phyloP scores from a whole-genome alignment of 2,329 filamentous ascomycete genomes.

The Penicillium italicum region DNA sequence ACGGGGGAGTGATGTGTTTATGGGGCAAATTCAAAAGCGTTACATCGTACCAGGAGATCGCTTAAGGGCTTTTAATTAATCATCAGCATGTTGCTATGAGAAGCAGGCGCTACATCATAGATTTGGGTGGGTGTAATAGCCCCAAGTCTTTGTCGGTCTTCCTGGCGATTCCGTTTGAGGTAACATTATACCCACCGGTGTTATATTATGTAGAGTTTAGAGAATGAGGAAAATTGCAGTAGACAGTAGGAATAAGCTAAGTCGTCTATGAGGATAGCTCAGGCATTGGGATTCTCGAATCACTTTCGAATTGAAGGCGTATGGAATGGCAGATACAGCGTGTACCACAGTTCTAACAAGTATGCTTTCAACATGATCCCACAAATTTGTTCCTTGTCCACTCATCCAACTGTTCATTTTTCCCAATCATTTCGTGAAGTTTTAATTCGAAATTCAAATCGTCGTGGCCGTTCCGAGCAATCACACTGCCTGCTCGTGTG shows the following conservation, averaged over 20 bases:
- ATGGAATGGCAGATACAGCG: neutral
- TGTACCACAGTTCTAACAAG: neutral
- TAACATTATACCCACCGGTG: neutral
- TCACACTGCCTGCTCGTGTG: neutral
- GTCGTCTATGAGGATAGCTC: neutral
- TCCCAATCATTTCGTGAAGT: too few species aligned
- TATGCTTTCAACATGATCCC: too few species aligned
- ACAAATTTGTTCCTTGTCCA: too few species aligned
- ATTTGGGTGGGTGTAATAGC: neutral
- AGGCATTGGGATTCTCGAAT: neutral
- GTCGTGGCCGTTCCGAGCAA: neutral
- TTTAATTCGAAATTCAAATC: neutral
- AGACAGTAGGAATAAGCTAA: neutral
- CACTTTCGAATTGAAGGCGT: neutral
- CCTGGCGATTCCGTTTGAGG: neutral
- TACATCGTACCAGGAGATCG: neutral
- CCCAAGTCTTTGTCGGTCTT: neutral
- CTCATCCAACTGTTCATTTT: neutral
- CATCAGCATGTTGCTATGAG: too few species aligned
- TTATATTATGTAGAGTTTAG: neutral
- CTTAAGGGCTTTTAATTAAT: rapidly evolving
- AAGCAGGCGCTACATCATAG: neutral
- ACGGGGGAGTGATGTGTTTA: neutral
- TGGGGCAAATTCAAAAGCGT: neutral
- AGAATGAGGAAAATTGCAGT: neutral